Evolutionary conservation across 768 basidiomycete genomes (phyloP).

Genomic region (Mycena indigotica): DNA sequence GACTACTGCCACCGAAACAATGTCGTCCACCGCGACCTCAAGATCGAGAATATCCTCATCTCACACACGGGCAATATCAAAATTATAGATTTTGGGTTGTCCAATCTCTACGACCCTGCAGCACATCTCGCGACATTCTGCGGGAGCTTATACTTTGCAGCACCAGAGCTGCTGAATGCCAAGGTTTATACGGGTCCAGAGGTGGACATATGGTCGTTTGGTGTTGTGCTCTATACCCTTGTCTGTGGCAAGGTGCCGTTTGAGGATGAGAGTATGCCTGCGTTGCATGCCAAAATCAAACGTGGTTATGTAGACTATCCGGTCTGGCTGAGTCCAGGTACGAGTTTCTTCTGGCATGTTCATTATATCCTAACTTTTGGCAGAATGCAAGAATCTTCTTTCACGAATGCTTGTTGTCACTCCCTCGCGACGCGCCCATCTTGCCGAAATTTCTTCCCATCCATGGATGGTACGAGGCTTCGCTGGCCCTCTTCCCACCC

Average conservation of each 20-base stretch:
- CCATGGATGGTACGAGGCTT: conserved; percentile 94
- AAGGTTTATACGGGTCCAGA: conserved; percentile 97
- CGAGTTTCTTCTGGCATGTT: conserved; percentile 22
- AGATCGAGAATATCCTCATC: conserved; percentile 99
- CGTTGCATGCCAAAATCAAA: conserved; percentile 98
- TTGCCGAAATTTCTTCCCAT: conserved; percentile 83
- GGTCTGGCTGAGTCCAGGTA: conserved; percentile 92
- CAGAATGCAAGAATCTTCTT: conserved; percentile 93
- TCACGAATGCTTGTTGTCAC: conserved; percentile 98
- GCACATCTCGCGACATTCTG: conserved; percentile 91
- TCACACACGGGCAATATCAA: conserved; percentile 99
- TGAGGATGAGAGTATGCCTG: conserved; percentile 99
- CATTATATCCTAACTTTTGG: conserved; percentile 10
- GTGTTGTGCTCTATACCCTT: conserved; percentile 97
- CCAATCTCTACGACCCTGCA: conserved; percentile 88
- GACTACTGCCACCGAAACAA: conserved; percentile 98
- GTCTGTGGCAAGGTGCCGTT: conserved; percentile 99
- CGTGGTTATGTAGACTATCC: conserved; percentile 96
- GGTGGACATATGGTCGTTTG: conserved; percentile 99
- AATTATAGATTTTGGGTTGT: conserved; percentile 98
- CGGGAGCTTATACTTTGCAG: conserved; percentile 97
- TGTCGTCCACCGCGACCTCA: conserved; percentile 97
- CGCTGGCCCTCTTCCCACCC: conserved; percentile 74
- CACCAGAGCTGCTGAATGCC: conserved; percentile 95
- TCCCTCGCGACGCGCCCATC: conserved; percentile 76